A percentile compares a stretch with the other conserved stretches of the same genome.
These are phyloP conservation scores for Fomitopsis pinicola DNA, from an alignment of 1,284 basidiomycete species.

Conservation along the genomic window DNA sequence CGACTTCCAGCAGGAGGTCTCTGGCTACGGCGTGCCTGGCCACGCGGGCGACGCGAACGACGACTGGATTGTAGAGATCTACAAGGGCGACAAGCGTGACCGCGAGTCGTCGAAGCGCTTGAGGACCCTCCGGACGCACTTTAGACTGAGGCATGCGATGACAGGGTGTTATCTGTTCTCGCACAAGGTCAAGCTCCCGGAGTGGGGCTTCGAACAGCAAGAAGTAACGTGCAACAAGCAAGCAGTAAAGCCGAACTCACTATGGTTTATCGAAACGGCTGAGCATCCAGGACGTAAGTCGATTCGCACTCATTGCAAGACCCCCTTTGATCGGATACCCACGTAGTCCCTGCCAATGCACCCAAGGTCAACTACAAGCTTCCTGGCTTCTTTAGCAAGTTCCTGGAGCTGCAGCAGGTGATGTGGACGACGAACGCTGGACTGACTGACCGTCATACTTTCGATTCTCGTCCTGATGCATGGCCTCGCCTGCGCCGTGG, in stretches of 20 bases:
- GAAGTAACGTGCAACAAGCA: constrained; percentile 99
- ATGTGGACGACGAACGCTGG: constrained; percentile 99
- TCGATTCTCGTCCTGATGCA: constrained; percentile 85
- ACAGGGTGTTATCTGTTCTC: constrained; percentile 97
- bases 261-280: constrained; percentile 95
- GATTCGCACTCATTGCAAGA: background rate
- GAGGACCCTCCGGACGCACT: constrained; percentile 78
- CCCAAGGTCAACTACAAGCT: constrained; percentile 85
- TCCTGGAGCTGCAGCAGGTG: constrained; percentile 88
- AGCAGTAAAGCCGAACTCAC: constrained; percentile 83
- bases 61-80: constrained; percentile 93
- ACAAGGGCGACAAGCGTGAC: constrained; percentile 64
- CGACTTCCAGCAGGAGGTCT: constrained; percentile 99
- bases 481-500: constrained; percentile 92
- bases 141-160: constrained; percentile 82
- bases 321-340: background rate
- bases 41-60: constrained; percentile 91
- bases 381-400: constrained; percentile 88
- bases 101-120: constrained; percentile 67
- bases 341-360: constrained; percentile 62
- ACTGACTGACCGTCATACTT: constrained; percentile 90
- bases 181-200: constrained; percentile 95
- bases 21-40: constrained; percentile 88
- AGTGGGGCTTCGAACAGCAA: constrained; percentile 98
- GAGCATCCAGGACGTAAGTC: constrained; percentile 63